A percentile compares a stretch with the other conserved stretches of the same genome.
Evolutionary conservation across 495 filamentous ascomycete species (phyloP).

Genomic region (Polyplosphaeria fusca): DNA sequence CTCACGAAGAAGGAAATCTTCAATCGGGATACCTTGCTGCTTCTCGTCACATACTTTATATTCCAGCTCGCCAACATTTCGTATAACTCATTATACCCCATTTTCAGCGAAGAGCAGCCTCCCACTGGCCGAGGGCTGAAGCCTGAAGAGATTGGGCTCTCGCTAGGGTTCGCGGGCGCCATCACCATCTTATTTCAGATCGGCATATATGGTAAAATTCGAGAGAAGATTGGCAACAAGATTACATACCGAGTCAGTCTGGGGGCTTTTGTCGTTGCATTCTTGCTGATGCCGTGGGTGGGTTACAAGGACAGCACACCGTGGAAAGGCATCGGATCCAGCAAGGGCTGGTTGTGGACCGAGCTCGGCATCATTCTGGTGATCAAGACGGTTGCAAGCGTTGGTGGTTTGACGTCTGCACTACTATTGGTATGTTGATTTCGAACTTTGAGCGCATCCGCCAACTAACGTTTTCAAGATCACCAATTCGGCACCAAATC

Average conservation of each 20-base stretch:
- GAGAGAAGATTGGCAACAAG: slow-evolving; percentile 80
- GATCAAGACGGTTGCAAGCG: slow-evolving; percentile 82
- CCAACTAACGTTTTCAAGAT: slow-evolving; percentile 54
- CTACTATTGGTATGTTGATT: slow-evolving; percentile 68
- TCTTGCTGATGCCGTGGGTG: slow-evolving; percentile 84
- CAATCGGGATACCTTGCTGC: slow-evolving; percentile 73
- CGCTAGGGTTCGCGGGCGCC: slow-evolving; percentile 76
- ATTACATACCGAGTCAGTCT: slow-evolving; percentile 75
- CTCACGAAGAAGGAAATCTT: slow-evolving; percentile 47
- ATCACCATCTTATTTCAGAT: slow-evolving; percentile 88
- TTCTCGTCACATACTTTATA: slow-evolving; percentile 78
- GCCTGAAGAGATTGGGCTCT: slow-evolving; percentile 78
- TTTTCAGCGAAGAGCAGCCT: slow-evolving; percentile 71
- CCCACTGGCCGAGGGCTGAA: slow-evolving; percentile 74
- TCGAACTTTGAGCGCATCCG: not conserved
- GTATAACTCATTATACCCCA: slow-evolving; percentile 87
- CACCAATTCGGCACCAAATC: slow-evolving; percentile 85
- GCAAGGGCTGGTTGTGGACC: slow-evolving; percentile 63
- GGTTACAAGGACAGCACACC: slow-evolving; percentile 64
- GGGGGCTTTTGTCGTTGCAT: slow-evolving; percentile 77
- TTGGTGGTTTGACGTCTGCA: slow-evolving; percentile 84
- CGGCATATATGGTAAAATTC: slow-evolving; percentile 72
- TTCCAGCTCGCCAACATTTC: slow-evolving; percentile 87
- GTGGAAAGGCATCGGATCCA: slow-evolving; percentile 44
- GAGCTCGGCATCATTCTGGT: slow-evolving; percentile 78